Evolutionary conservation across 257 asterid species (phyloP).

Genomic region (Solanum medicagineum): DNA sequence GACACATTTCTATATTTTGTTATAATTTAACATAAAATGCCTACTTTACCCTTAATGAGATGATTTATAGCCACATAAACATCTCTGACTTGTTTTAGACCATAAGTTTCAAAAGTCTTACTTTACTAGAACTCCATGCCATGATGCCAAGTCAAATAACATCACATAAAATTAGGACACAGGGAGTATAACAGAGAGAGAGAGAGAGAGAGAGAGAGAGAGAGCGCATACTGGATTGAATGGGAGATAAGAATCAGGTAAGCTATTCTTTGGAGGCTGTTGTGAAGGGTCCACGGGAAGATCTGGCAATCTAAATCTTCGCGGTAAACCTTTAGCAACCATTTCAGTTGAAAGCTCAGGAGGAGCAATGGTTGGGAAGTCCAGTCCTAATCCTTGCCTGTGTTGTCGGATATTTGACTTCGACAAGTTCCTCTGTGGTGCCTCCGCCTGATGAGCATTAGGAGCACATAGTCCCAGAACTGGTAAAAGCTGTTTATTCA

Average conservation of each 20-base stretch:
- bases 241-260: constrained; percentile 27
- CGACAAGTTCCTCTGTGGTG: constrained; percentile 12
- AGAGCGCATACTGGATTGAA: constrained; percentile 36
- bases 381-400: constrained; percentile 12
- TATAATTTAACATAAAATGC: too few relatives aligned
- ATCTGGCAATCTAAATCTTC: constrained; percentile 9
- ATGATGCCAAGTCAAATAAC: neutral
- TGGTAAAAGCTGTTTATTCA: constrained; percentile 7
- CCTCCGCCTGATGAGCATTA: constrained; percentile 27
- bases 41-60: too few relatives aligned
- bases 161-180: neutral
- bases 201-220: constrained; percentile 8
- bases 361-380: constrained; percentile 13
- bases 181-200: neutral
- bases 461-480: constrained; percentile 38
- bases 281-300: constrained; percentile 12
- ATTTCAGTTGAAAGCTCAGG: constrained; percentile 11
- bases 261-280: constrained; percentile 20
- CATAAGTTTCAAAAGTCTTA: neutral
- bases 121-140: neutral
- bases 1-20: too few relatives aligned
- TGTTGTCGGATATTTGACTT: constrained; percentile 11
- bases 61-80: too few relatives aligned
- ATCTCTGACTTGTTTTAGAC: neutral
- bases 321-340: constrained; percentile 1